Evolutionary conservation across 2,329 filamentous ascomycete species (phyloP).

Genomic region (Zalaria sp.): DNA sequence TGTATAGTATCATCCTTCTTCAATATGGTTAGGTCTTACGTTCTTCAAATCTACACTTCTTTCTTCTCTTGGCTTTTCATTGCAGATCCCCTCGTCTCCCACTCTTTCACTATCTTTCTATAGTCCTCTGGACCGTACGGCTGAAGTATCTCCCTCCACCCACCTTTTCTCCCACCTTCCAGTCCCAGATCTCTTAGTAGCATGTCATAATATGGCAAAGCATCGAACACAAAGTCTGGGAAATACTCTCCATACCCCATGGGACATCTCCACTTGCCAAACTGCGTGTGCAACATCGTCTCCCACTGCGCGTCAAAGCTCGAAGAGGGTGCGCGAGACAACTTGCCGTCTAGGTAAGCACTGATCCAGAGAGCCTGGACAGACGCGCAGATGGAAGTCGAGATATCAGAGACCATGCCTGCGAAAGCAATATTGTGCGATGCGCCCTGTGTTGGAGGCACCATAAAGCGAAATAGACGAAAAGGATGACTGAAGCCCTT

Average conservation of each 20-base stretch:
- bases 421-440: conserved; percentile 25
- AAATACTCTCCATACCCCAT: conserved; percentile 47
- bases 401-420: conserved; percentile 23
- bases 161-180: conserved; percentile 38
- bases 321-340: conserved; percentile 22
- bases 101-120: conserved; percentile 38
- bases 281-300: conserved; percentile 50
- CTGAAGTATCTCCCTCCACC: conserved; percentile 37
- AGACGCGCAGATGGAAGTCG: conserved; percentile 22
- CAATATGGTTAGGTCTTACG: too few species aligned
- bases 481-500: conserved; percentile 10
- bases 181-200: conserved; percentile 53
- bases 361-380: conserved; percentile 34
- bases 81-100: conserved; percentile 14
- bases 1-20: too few species aligned
- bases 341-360: conserved; percentile 45
- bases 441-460: conserved; percentile 20
- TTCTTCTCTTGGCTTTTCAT: too few species aligned
- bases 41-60: too few species aligned
- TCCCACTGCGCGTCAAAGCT: conserved; percentile 24
- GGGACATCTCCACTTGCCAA: conserved; percentile 56
- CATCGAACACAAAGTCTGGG: conserved; percentile 65
- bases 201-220: conserved; percentile 57
- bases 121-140: conserved; percentile 50
- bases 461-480: conserved; percentile 30